Base-by-base conservation (phyloP, 768 basidiomycete genomes). In the Hygrophoropsis aurantiaca region DNA sequence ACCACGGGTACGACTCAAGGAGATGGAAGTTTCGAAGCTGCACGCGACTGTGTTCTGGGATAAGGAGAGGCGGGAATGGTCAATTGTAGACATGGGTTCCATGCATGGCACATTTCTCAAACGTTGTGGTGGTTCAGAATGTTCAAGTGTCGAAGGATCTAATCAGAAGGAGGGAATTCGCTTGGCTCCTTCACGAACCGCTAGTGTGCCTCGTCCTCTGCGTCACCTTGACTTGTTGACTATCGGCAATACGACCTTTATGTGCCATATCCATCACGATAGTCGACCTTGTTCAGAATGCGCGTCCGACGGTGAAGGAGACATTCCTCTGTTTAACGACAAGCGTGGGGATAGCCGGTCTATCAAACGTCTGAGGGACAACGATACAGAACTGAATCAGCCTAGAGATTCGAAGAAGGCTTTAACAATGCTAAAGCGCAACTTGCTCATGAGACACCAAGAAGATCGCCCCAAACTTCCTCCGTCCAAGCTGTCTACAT, bases 31-130 rank as follows among this genome's bases (percentile, higher is more conserved):
- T 10, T 90, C 87, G 2, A 92, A 91, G 65, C 53, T 85, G 44
- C 90, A 93, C 58, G 84, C 87, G 8, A 87, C 83, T 3, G 70
- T 78, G 1, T 92, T 79, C 58, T 90, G 83, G 84, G 83, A 90
- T 59, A 67, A 69, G 26, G 62, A 64, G 23, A 72, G 78, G 45
- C 61, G 66, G 11, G 77, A 79, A 47, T 92, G 89, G 89, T 75
- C 78, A 3, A 68, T 88, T 24, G 87, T 90, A 9, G 90, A 93
- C 60, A 87, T 87, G 83, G 90, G 87, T 9, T 88, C 86, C 43
- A 85, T 82, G 63, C 90, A 93, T 53, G 90, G 90, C 3, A 91
- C 90, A 1, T 91, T 83, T 60, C 46, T 88, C 47, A 66, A 62
- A n/a, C 56, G 60, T 16, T 45, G 51, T 23, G 53, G 58, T 16